Conservation (phyloP, 306 rosid species). For the Gastrolobium bilobum region DNA sequence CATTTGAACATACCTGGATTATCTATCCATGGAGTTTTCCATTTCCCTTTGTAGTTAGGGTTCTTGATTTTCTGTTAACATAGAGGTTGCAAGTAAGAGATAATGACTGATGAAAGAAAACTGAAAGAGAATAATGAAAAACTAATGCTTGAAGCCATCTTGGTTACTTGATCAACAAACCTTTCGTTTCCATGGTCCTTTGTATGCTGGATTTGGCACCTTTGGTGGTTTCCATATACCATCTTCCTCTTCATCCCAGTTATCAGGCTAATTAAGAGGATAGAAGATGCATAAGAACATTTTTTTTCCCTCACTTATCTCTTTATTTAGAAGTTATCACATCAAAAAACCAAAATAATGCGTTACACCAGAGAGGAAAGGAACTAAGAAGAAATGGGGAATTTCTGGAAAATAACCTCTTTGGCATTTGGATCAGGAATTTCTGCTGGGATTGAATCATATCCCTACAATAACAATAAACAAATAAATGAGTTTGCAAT, state of each 20-base stretch:
- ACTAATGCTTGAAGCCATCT: slow-evolving; percentile 19
- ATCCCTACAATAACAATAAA: slow-evolving; percentile 71
- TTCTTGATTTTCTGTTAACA: slow-evolving; percentile 58
- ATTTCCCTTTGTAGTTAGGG: slow-evolving; percentile 73
- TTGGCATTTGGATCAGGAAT: slow-evolving; percentile 90
- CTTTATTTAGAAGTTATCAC: slow-evolving; percentile 15
- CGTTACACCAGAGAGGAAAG: slow-evolving; percentile 31
- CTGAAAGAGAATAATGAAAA: slow-evolving; percentile 24
- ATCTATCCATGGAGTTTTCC: slow-evolving; percentile 71
- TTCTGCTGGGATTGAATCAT: slow-evolving; percentile 88
- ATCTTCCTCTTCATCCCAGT: slow-evolving; percentile 94
- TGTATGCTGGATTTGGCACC: slow-evolving; percentile 94
- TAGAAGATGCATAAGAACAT: slow-evolving; percentile 23
- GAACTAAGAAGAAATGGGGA: slow-evolving; percentile 7
- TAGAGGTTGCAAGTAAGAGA: slow-evolving; percentile 44
- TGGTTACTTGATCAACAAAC: slow-evolving; percentile 57
- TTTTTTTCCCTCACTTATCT: neutral
- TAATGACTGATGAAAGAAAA: slow-evolving; percentile 26
- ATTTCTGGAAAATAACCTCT: slow-evolving; percentile 57
- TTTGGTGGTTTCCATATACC: slow-evolving; percentile 93
- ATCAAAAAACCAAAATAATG: slow-evolving; percentile 27
- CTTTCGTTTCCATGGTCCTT: slow-evolving; percentile 96
- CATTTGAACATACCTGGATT: slow-evolving; percentile 60
- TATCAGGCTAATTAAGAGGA: slow-evolving; percentile 68
- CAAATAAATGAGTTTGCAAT: slow-evolving; percentile 37